Evolutionary conservation across 2,329 filamentous ascomycete genomes (phyloP), one percentile per base, ranked within the genome.

Genomic region (Cyclaneusma minus): DNA sequence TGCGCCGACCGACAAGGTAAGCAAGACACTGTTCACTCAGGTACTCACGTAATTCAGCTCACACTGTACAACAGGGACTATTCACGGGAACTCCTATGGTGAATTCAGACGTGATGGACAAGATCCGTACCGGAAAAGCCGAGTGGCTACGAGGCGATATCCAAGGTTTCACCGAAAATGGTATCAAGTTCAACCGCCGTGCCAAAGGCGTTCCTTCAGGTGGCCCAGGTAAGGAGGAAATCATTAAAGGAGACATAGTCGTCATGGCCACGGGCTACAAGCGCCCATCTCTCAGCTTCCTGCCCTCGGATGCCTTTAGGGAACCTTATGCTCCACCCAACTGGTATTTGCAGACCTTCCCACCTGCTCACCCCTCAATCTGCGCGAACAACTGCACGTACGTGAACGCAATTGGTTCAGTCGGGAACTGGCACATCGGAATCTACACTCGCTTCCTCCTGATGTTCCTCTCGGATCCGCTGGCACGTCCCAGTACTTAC

Each of bases 261-360:
- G 73, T 91, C 33, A 73, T 89, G 65, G 83, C 83, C 0, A 91
- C 83, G 0, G 83, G 83, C 1, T 91, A 71, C 54, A 65, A 80
- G 40, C 64, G 82, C 0, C 82, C 83, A 0, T 68, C 64, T 3
- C 61, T 91, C 1, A 58, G 57, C 7, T 89, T 91, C 49, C 57
- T 92, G 0, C 82, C 82, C 0, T 54, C 69, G 0, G 68, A 82
- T 27, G 73, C 67, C 41, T 89, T 89, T 45, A 45, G 66, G 7
- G 66, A 79, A 34, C 74, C 77, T 0, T 91, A 89, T 39, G 56
- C 59, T 1, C 78, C 82, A 1, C 83, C 83, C 0, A 84, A 82
- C 47, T 91, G 83, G 83, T 91, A 89, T 39, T 63, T 91, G 0
- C 82, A 91, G 48, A 79, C 78, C 1, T 91, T 91, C 51, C 82